Conservation (phyloP, 2,329 filamentous ascomycete genomes). For the Cladosporium sp. region DNA sequence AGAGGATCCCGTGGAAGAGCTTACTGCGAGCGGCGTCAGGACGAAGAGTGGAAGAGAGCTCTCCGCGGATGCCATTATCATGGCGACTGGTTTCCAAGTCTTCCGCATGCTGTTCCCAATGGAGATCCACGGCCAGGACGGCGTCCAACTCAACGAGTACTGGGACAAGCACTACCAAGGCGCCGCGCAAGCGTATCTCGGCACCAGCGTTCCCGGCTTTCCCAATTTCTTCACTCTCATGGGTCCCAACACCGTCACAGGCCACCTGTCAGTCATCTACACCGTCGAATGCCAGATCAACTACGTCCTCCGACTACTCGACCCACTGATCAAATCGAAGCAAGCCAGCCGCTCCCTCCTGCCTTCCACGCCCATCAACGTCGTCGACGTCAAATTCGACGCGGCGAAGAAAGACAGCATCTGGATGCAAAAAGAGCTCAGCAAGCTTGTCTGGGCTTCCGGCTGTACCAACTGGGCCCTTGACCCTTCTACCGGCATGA, state of each 20-base stretch:
- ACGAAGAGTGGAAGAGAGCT: conserved; percentile 22
- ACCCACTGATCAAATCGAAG: conserved; percentile 37
- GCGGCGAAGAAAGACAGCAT: conserved; percentile 29
- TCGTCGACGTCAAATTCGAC: conserved; percentile 26
- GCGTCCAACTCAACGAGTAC: conserved; percentile 19
- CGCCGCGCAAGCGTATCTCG: conserved; percentile 24
- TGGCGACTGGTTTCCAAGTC: conserved; percentile 40
- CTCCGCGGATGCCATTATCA: conserved; percentile 39
- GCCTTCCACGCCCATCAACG: conserved; percentile 23
- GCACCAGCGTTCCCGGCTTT: conserved; percentile 28
- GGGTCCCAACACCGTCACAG: conserved; percentile 23
- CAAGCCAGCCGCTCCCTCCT: conserved; percentile 27
- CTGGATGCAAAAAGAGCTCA: conserved; percentile 40
- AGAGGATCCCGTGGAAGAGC: conserved; percentile 31
- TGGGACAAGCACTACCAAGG: conserved; percentile 27
- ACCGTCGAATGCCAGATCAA: conserved; percentile 24
- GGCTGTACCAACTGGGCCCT: conserved; percentile 53
- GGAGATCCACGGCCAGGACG: conserved; percentile 35
- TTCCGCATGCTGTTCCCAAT: conserved; percentile 37
- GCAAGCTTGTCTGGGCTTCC: conserved; percentile 45
- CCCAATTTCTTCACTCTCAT: conserved; percentile 32
- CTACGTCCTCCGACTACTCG: conserved; percentile 28
- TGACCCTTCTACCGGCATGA: conserved; percentile 43
- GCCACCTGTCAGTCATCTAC: conserved; percentile 25
- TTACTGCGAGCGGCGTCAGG: conserved; percentile 31